Base-by-base conservation (phyloP, 2,329 filamentous ascomycete species). In the Blumeria graminis region DNA sequence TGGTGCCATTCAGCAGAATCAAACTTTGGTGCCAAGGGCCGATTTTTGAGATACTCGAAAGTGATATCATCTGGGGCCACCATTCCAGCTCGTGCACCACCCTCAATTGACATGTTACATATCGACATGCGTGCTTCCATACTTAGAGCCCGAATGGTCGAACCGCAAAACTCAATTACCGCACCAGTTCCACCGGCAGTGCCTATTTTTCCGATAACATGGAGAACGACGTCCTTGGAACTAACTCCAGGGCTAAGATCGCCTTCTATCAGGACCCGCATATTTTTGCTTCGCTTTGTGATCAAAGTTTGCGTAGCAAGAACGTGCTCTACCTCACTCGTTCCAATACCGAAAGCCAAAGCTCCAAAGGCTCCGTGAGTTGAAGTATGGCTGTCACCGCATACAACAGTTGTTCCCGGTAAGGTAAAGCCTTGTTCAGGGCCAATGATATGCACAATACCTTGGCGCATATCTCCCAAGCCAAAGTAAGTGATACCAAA, bases 121-220 rank as follows among this genome's bases (percentile, higher is more conserved):
- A 98, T 94, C 60, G 89, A 95, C 92, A 98, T 96, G 63, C 92
- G 81, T 46, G 90, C 92, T 71, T 96, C 92, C 79, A 98, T 94
- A 70, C 86, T 94, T 64, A 96, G 75, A 59, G 71, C 72, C 63
- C 87, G 81, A 67, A 98, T 95, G 59, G 92, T 86, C 55, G 89
- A 94, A 58, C 92, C 92, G 67, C 88, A 94, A 74, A 90, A 98
- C 73, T 98, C 92, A 65, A 98, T 95, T 61, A 96, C 92, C 56
- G 84, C 82, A 60, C 90, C 89, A 57, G 84, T 96, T 63, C 92
- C 92, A 68, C 90, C 92, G 59, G 92, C 92, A 28, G 92, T 96
- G 64, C 92, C 92, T 63, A 96, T 94, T 64, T 83, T 72, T 65
- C 92, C 92, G 66, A 98, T 98, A 57, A 86, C 84, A 68, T 96